Percentiles rank a stretch among this genome's conserved stretches.
Conservation (phyloP, 108 stramenopile genomes). For the Asterionellopsis glacialis region DNA sequence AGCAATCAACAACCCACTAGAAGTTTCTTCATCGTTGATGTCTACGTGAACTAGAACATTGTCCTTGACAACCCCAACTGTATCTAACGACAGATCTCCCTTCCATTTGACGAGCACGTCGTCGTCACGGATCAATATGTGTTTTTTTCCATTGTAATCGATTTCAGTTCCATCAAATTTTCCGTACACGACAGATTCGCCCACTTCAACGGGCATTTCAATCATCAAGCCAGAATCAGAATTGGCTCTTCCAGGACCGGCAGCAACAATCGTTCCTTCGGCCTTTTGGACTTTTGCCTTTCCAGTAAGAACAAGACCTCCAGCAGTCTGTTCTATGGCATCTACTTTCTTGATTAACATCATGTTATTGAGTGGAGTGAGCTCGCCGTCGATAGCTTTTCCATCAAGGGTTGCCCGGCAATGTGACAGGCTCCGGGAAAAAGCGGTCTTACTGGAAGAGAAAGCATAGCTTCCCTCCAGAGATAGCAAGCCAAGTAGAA, state of each 20-base stretch:
- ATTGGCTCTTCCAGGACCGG: conserved; percentile 78
- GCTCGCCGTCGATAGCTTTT: conserved; percentile 41
- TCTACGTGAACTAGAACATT: conserved; percentile 75
- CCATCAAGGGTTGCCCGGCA: conserved; percentile 43
- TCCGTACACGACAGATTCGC: conserved; percentile 84
- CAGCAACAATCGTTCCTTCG: conserved; percentile 66
- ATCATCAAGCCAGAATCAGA: conserved; percentile 68
- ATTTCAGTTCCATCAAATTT: conserved; percentile 88
- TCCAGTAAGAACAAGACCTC: conserved; percentile 81
- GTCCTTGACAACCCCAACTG: conserved; percentile 64
- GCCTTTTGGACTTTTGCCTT: conserved; percentile 80
- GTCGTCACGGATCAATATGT: conserved; percentile 81
- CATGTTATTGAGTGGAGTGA: conserved; percentile 79
- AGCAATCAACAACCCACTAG: conserved; percentile 68
- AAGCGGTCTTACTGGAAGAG: neutral
- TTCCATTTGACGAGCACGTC: conserved; percentile 80
- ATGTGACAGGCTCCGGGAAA: neutral
- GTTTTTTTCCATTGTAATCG: conserved; percentile 65
- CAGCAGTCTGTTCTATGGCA: conserved; percentile 56
- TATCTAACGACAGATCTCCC: conserved; percentile 64
- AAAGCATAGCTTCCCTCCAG: neutral
- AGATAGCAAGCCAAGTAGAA: no score
- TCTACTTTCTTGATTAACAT: conserved; percentile 70
- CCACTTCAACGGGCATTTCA: conserved; percentile 66
- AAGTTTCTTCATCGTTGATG: conserved; percentile 31